These are phyloP conservation scores for Solanum pinnatisectum DNA, from an alignment of 257 asterid species.

Conservation along the genomic window DNA sequence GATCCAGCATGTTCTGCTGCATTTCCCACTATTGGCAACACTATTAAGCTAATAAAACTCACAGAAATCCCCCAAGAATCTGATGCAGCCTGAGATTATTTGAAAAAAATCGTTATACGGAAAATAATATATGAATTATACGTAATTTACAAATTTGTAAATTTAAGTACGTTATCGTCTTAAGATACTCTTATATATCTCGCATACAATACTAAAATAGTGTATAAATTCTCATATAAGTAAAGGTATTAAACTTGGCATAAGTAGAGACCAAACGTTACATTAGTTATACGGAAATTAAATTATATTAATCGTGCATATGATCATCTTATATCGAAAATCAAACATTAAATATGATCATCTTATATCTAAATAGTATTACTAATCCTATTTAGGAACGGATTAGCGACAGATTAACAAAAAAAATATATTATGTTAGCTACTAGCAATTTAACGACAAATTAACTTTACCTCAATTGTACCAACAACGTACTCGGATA, in stretches of 20 bases:
- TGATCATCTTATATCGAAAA: not conserved
- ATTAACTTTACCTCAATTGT: constrained; percentile 26
- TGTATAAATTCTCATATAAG: not conserved
- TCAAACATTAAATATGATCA: no score
- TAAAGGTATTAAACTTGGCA: not conserved
- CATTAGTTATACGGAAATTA: not conserved
- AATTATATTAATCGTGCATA: not conserved
- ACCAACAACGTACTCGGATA: constrained; percentile 37
- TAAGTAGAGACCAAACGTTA: not conserved
- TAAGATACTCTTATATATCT: not conserved
- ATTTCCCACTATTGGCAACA: constrained; percentile 43
- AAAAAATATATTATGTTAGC: not conserved
- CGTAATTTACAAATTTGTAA: not conserved
- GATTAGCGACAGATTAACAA: not conserved
- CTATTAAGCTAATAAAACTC: constrained; percentile 35
- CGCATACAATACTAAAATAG: not conserved
- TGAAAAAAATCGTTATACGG: not conserved
- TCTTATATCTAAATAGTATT: not conserved
- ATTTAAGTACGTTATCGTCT: not conserved
- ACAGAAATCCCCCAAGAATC: constrained; percentile 40
- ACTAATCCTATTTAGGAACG: not conserved
- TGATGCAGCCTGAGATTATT: constrained; percentile 21
- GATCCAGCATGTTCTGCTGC: constrained; percentile 48
- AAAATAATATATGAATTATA: not conserved
- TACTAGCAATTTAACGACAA: not conserved